Evolutionary conservation across 495 filamentous ascomycete species (phyloP), one percentile per base, ranked within the genome.

Genomic region (Xylaria longipes): DNA sequence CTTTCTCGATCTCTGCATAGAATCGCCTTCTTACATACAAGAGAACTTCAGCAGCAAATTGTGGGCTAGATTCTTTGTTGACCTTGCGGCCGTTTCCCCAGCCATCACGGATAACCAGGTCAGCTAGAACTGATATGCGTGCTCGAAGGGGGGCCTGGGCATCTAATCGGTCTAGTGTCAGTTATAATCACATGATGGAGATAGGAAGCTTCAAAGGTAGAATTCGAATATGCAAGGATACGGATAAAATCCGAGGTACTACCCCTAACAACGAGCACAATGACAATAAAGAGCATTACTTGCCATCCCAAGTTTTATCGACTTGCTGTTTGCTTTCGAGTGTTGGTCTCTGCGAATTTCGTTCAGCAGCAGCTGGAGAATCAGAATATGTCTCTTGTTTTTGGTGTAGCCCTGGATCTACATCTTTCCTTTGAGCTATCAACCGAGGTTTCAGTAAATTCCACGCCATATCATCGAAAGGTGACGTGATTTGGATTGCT

Each of bases 41-140:
- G 46, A 95, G 82, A 17, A 91, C 87, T 52, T 92, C 87, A 27
- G 85, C 87, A 14, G 91, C 91, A 80, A 94, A 94, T 62, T 80
- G 84, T 6, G 90, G 82, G 72, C 86, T 86, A 65, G 79, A 90
- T 8, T 90, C 89, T 62, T 85, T 84, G 27, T 85, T 85, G 15
- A 94, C 81, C 43, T 83, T 84, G 60, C 76, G 81, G 52, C 87
- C 90, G 64, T 84, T 82, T 15, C 80, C 76, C 91, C 91, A 94
- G 27, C 74, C 79, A 66, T 88, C 81, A 20, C 82, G 80, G 66
- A 93, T 90, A 56, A 89, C 82, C 54, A 92, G 88, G 70, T 93
- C 90, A 11, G 91, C 90, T 74, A 88, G 88, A 27, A 79, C 74
- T 68, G 83, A 85, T 20, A 95, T 84, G 29, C 81, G 82, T 33